These are phyloP conservation scores for Millerozyma miso DNA, from an alignment of 805 yeast species.

Conservation along the genomic window DNA sequence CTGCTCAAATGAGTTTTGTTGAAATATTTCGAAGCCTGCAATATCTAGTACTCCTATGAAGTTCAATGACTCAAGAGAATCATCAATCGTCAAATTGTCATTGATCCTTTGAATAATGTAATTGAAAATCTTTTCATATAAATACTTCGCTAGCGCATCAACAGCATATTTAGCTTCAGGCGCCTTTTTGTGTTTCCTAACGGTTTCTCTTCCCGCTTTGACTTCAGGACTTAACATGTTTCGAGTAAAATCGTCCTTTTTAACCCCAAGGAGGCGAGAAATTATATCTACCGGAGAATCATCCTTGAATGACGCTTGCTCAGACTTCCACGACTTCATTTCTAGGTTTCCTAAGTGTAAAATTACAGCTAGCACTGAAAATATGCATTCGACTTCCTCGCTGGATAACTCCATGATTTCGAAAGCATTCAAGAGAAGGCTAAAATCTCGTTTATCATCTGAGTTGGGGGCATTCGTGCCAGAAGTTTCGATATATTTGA, in stretches of 20 bases:
- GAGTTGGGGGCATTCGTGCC: slow-evolving; percentile 62
- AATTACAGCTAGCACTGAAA: slow-evolving; percentile 67
- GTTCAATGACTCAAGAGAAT: slow-evolving; percentile 20
- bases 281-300: slow-evolving; percentile 47
- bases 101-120: slow-evolving; percentile 75
- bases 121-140: slow-evolving; percentile 82
- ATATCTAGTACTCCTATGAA: slow-evolving; percentile 58
- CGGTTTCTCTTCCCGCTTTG: slow-evolving; percentile 85
- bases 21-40: slow-evolving; percentile 60
- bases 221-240: slow-evolving; percentile 75
- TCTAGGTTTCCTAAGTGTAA: slow-evolving; percentile 83
- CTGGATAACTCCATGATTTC: slow-evolving; percentile 64
- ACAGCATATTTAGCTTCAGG: slow-evolving; percentile 74
- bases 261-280: slow-evolving; percentile 63
- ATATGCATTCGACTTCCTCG: slow-evolving; percentile 53
- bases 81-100: slow-evolving; percentile 45
- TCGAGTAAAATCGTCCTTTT: slow-evolving; percentile 45
- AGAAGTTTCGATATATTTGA: slow-evolving; percentile 56
- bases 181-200: slow-evolving; percentile 74
- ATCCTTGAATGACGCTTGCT: slow-evolving; percentile 68
- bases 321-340: slow-evolving; percentile 60
- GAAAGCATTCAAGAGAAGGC: slow-evolving; percentile 61
- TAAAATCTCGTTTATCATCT: slow-evolving; percentile 70
- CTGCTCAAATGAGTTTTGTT: slow-evolving; percentile 55
- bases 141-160: slow-evolving; percentile 82